Evolutionary conservation across 2,329 filamentous ascomycete species (phyloP), one percentile per base, ranked within the genome.

Genomic region (Monilinia polystroma): DNA sequence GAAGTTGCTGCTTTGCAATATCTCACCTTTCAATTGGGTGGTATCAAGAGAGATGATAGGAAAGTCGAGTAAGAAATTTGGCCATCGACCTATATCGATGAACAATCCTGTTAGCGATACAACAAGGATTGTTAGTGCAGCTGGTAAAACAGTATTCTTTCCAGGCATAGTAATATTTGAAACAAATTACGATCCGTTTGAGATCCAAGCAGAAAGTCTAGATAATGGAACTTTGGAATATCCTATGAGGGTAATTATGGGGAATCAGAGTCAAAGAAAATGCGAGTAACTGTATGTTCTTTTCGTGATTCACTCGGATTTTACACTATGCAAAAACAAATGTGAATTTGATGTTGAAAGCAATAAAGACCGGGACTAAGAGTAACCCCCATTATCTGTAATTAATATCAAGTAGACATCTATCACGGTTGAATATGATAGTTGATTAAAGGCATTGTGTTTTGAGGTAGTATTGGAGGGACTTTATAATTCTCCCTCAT

Each of bases 11-110:
- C n/a, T 51, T 49, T 38, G 58, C 14, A 60, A 38, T 2, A 60
- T 26, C 29, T 51, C 20, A 5, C 12, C 45, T 26, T 60, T 60
- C 29, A 60, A 20, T 32, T 51, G 32, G 1, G 58, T 60, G 5
- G 58, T 60, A 60, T 51, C 58, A 51, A 60, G 58, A 7, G 29
- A 51, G 10, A 60, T 60, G 29, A 60, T 38, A 23, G 58, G 58
- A 1, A 60, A 38, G 8, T 51, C 58, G 29, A 60, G 45, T 18
- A 51, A 11, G 32, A 60, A 51, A 4, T 11, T 38, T 35, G 32
- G 4, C n/a, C 45, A 12, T 38, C 16, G n/a, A 51, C 58, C 45
- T 51, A 51, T 23, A 43, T 51, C n/a, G 29, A 51, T 51, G 29
- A 51, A 60, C 10, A 38, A 38, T 10, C 8, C 45, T 23, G 58